Conservation (phyloP, 2,329 filamentous ascomycete genomes). For the Zymoseptoria passerinii region DNA sequence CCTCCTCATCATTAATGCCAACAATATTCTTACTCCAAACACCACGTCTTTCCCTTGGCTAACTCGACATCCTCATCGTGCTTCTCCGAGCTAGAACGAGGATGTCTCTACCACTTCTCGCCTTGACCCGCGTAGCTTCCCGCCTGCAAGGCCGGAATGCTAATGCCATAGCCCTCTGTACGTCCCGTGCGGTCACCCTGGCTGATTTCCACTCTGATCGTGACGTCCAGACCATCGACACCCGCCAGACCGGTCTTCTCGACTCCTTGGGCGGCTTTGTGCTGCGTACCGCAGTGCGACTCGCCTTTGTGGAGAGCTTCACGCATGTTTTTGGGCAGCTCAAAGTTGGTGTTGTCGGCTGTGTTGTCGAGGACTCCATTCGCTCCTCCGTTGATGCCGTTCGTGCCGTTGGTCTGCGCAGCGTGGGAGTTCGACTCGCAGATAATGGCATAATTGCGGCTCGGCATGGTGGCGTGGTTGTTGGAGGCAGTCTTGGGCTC, state of each 20-base stretch:
- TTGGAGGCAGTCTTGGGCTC: slow-evolving; percentile 56
- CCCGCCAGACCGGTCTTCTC: slow-evolving; percentile 37
- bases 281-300: slow-evolving; percentile 64
- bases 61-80: not conserved
- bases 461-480: slow-evolving; percentile 80
- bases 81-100: not conserved
- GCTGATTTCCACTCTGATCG: slow-evolving; percentile 42
- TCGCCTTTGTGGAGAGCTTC: slow-evolving; percentile 68
- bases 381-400: slow-evolving; percentile 10
- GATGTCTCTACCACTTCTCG: slow-evolving; percentile 21
- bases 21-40: not conserved
- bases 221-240: slow-evolving; percentile 39
- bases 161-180: slow-evolving; percentile 45
- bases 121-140: slow-evolving; percentile 20
- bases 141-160: slow-evolving; percentile 37
- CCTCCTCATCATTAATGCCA: not conserved
- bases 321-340: slow-evolving; percentile 50
- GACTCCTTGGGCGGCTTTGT: slow-evolving; percentile 56
- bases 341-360: slow-evolving; percentile 34
- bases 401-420: slow-evolving; percentile 21
- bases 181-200: slow-evolving; percentile 36
- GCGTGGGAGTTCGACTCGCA: slow-evolving; percentile 40
- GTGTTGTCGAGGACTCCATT: slow-evolving; percentile 10
- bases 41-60: not conserved
- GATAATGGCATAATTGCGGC: slow-evolving; percentile 57